Conservation (phyloP, 2,329 filamentous ascomycete species). For the Neopestalotiopsis clavispora region DNA sequence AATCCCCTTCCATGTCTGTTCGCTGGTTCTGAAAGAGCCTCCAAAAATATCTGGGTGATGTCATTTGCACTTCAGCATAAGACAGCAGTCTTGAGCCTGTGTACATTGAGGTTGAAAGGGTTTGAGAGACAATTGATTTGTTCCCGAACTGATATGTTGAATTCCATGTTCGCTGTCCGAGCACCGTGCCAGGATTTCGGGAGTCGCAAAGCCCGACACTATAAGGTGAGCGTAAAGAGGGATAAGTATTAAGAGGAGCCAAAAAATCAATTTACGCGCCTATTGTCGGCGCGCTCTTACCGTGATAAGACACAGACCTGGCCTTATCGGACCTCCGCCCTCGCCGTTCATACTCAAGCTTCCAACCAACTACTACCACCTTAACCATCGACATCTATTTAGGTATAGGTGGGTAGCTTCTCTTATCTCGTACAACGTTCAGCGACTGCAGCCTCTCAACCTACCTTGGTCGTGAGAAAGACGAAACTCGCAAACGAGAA, state of each 20-base stretch:
- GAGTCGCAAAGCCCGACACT: neutral
- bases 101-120: neutral
- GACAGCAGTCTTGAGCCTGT: neutral
- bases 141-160: neutral
- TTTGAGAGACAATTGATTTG: neutral
- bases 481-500: neutral
- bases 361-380: neutral
- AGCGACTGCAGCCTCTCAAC: neutral
- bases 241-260: too few species aligned
- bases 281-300: neutral
- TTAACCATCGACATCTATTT: neutral
- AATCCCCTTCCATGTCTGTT: neutral
- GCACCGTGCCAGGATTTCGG: neutral
- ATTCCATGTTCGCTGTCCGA: neutral
- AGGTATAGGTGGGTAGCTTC: neutral
- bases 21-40: neutral
- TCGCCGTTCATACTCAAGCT: constrained; percentile 4
- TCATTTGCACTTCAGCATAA: neutral
- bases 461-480: neutral
- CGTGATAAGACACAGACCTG: neutral
- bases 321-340: constrained; percentile 11
- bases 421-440: neutral
- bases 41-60: constrained; percentile 2
- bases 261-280: neutral
- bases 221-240: neutral